A percentile compares a stretch with the other conserved stretches of the same genome.
These are phyloP conservation scores for Spathaspora hagerdaliae DNA, from an alignment of 805 yeast genomes.

Conservation along the genomic window DNA sequence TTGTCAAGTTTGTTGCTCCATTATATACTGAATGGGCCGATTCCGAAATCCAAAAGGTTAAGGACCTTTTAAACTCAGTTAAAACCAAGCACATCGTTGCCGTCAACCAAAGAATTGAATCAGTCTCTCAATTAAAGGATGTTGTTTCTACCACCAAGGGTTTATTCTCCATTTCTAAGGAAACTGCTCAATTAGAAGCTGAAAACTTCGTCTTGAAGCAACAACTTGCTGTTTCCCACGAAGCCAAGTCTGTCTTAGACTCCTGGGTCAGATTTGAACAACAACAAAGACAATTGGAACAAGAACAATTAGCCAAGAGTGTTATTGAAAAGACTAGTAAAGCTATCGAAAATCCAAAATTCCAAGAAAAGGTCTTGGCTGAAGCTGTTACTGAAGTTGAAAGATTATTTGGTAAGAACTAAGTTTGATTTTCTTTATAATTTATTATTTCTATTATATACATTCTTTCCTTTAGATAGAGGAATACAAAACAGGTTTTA, in stretches of 20 bases:
- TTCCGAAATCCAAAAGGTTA: conserved; percentile 76
- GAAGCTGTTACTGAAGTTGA: conserved; percentile 93
- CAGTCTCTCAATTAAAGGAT: conserved; percentile 85
- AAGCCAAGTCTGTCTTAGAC: conserved; percentile 93
- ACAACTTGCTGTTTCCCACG: conserved; percentile 77
- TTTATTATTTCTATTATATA: background rate
- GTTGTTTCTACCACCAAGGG: conserved; percentile 89
- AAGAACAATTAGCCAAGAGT: conserved; percentile 80
- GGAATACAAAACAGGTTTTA: no score
- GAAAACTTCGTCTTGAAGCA: conserved; percentile 91
- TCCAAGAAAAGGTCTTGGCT: conserved; percentile 87
- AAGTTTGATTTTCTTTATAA: conserved; percentile 6
- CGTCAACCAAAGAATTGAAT: conserved; percentile 85
- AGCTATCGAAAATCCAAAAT: conserved; percentile 80
- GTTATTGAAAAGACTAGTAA: conserved; percentile 86
- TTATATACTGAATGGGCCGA: conserved; percentile 93
- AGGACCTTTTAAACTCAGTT: conserved; percentile 78
- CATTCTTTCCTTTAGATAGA: background rate
- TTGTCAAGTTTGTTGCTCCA: conserved; percentile 89
- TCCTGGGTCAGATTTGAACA: conserved; percentile 99
- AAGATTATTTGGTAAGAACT: conserved; percentile 62
- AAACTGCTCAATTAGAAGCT: conserved; percentile 94
- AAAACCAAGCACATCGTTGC: conserved; percentile 89
- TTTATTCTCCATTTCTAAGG: conserved; percentile 90
- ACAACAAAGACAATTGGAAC: conserved; percentile 93